Evolutionary conservation across 1,284 basidiomycete genomes (phyloP).

Genomic region (Pisolithus thermaeus): DNA sequence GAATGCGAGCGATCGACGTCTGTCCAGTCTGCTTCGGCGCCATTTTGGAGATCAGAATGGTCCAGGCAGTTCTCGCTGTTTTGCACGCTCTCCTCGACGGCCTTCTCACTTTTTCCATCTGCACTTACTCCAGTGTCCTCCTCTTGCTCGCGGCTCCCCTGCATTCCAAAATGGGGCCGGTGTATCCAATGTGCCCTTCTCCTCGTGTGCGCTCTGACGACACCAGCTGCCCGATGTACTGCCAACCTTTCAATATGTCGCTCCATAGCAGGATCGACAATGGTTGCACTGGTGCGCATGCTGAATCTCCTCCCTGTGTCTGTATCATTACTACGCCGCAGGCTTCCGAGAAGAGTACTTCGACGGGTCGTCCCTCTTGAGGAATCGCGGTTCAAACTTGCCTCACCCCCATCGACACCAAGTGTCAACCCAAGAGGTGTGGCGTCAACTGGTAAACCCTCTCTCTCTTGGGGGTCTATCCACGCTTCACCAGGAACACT

Average conservation of each 20-base stretch:
- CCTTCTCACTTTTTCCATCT: slow-evolving; percentile 7
- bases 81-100: background rate
- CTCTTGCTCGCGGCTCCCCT: background rate
- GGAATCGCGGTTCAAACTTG: slow-evolving; percentile 12
- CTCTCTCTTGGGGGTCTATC: slow-evolving; percentile 38
- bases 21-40: background rate
- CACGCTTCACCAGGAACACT: slow-evolving; percentile 36
- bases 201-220: slow-evolving; percentile 26
- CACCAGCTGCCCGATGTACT: slow-evolving; percentile 22
- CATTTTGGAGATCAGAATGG: background rate
- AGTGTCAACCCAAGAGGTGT: slow-evolving; percentile 1
- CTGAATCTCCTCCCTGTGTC: background rate
- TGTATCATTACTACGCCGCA: background rate
- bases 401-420: background rate
- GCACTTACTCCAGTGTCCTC: slow-evolving; percentile 8
- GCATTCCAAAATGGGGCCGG: slow-evolving; percentile 4
- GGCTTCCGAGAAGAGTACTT: background rate
- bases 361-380: slow-evolving; percentile 7
- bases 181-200: slow-evolving; percentile 17
- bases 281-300: background rate
- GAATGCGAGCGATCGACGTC: background rate
- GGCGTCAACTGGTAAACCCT: slow-evolving; percentile 33
- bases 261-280: slow-evolving; percentile 1
- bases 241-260: slow-evolving; percentile 19
- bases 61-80: too few relatives aligned